Evolutionary conservation across 2,329 filamentous ascomycete species (phyloP).

Genomic region (Clonostachys sp.): DNA sequence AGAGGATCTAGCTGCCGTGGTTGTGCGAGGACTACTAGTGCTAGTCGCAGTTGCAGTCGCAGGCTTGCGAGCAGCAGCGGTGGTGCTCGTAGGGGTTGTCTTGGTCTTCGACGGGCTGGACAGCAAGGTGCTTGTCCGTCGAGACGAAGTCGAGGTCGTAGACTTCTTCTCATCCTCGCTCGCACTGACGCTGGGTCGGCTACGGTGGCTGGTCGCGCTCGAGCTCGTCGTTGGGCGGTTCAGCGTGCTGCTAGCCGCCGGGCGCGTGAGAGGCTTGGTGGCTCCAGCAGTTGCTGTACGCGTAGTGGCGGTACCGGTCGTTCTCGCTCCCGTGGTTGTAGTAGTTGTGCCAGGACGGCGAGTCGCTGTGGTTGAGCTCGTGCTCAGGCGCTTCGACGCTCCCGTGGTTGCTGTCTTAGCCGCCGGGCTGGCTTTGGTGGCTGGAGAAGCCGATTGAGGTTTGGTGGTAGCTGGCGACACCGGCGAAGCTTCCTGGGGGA

Average conservation of each 20-base stretch:
- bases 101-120: slow-evolving; percentile 27
- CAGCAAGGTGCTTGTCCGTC: slow-evolving; percentile 37
- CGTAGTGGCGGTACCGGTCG: slow-evolving; percentile 16
- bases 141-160: slow-evolving; percentile 27
- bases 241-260: slow-evolving; percentile 27
- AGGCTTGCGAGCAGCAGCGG: slow-evolving; percentile 25
- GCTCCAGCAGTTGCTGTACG: slow-evolving; percentile 32
- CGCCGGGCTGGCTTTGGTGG: slow-evolving; percentile 23
- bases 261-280: slow-evolving; percentile 43
- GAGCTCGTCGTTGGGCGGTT: slow-evolving; percentile 22
- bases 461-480: slow-evolving; percentile 15
- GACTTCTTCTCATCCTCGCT: slow-evolving; percentile 47
- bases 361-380: slow-evolving; percentile 20
- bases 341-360: slow-evolving; percentile 16
- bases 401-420: slow-evolving; percentile 19
- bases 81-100: slow-evolving; percentile 21
- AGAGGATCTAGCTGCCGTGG: slow-evolving; percentile 20
- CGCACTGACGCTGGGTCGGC: slow-evolving; percentile 41
- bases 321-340: slow-evolving; percentile 18
- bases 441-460: slow-evolving; percentile 21
- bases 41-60: slow-evolving; percentile 15
- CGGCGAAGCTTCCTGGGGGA: too few species aligned
- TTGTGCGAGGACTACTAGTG: slow-evolving; percentile 26
- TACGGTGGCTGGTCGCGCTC: slow-evolving; percentile 34
- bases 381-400: slow-evolving; percentile 26